A percentile compares a stretch with the other conserved stretches of the same genome.
Evolutionary conservation across 2,329 filamentous ascomycete species (phyloP).

Genomic region (Epichloe baconii): DNA sequence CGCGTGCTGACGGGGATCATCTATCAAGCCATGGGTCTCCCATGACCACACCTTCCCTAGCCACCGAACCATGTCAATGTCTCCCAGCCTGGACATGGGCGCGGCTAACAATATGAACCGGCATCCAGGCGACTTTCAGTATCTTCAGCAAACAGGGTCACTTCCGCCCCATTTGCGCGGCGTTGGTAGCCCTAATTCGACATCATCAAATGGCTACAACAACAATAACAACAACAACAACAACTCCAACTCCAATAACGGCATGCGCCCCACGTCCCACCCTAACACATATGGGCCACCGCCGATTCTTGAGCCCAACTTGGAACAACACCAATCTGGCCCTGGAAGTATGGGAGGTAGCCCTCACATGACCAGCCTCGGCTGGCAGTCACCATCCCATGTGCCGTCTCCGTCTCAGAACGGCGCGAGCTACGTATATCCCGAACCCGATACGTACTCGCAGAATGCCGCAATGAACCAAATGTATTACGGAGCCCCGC

Average conservation of each 20-base stretch:
- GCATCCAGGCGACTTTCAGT: conserved; percentile 51
- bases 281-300: conserved; percentile 73
- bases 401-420: conserved; percentile 57
- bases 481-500: conserved; percentile 59
- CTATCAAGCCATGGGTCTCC: conserved; percentile 62
- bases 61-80: conserved; percentile 68
- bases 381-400: conserved; percentile 79
- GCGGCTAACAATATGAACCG: conserved; percentile 55
- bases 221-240: conserved; percentile 23
- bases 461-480: conserved; percentile 46
- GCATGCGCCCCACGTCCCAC: conserved; percentile 68
- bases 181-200: conserved; percentile 56
- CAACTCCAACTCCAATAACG: conserved; percentile 27
- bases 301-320: conserved; percentile 71
- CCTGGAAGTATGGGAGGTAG: conserved; percentile 63
- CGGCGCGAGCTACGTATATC: conserved; percentile 60
- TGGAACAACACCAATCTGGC: conserved; percentile 60
- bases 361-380: conserved; percentile 69
- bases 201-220: conserved; percentile 42
- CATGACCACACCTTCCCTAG: conserved; percentile 71
- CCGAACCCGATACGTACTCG: conserved; percentile 65
- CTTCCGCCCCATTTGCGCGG: conserved; percentile 76
- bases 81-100: conserved; percentile 63
- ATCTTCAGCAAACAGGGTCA: conserved; percentile 59
- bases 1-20: conserved; percentile 57